phyloP scores from a whole-genome alignment of 345 rosid species.

The Rhizophora apiculata region DNA sequence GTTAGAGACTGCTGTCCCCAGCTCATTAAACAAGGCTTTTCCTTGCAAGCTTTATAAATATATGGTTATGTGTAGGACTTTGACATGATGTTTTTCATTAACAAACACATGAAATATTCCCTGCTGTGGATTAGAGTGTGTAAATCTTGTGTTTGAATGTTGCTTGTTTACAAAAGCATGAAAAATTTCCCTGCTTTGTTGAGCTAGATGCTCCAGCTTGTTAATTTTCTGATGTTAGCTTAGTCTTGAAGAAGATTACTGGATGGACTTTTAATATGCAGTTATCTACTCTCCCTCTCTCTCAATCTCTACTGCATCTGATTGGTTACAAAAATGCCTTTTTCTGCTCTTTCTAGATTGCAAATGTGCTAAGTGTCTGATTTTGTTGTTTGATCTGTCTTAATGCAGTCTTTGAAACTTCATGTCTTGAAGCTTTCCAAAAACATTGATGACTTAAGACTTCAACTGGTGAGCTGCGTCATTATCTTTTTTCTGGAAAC shows the following conservation, averaged over 20 bases:
- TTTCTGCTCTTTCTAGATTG: no score
- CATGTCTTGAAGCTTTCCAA: conserved; percentile 74
- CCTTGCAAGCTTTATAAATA: not conserved
- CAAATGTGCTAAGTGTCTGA: not conserved
- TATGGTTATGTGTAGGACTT: no score
- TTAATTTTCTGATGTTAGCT: not conserved
- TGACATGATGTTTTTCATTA: no score
- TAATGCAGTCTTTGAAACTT: conserved; percentile 80
- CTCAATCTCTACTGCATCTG: not conserved
- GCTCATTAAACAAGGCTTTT: not conserved
- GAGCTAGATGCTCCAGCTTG: not conserved
- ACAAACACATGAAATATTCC: no score
- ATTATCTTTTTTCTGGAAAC: conserved; percentile 8
- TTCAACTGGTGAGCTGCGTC: conserved; percentile 55
- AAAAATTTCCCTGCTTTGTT: not conserved
- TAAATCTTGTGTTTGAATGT: not conserved
- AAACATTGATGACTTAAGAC: conserved; percentile 58
- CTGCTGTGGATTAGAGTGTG: not conserved
- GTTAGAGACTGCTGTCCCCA: not conserved
- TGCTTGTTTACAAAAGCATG: not conserved
- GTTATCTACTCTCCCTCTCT: not conserved
- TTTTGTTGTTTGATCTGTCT: conserved; percentile 13
- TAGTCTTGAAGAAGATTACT: not conserved
- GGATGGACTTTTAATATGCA: not conserved
- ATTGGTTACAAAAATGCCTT: not conserved